Evolutionary conservation across 306 rosid species (phyloP), one percentile per base, ranked within the genome.

Genomic region (Lagenaria siceraria): DNA sequence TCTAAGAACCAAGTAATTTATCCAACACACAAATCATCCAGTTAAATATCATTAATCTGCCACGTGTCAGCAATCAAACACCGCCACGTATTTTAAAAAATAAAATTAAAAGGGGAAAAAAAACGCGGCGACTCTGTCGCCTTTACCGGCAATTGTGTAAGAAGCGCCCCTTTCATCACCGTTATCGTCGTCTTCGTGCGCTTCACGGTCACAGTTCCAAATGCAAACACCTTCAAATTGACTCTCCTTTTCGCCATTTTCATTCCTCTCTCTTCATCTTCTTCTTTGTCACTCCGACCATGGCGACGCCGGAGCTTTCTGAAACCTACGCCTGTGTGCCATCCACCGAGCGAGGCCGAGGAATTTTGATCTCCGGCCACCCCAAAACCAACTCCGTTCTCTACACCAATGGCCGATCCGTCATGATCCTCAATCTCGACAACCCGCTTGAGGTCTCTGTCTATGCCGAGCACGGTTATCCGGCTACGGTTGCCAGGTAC

Each of bases 281-380:
- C 77, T 25, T 46, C 38, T 72, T 72, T 24, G 0, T 43, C 14
- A 31, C 3, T 27, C 60, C 31, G 22, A n/a, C 19, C 78, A 15
- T 8, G 68, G 79, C 76, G 38, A 88, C 90, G 94, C 49, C 90
- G 17, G 79, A 87, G 79, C 88, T 92, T 38, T 77, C 82, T 7
- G 99, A 90, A 85, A 87, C 99, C 13, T 95, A 90, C 77, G 88
- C 97, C 11, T 89, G 96, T 85, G 87, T 86, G 60, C 93, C 97
- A 0, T 81, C 93, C 7, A 86, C 93, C 8, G 97, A 95, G 88
- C 93, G 99, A 10, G 99, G 99, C 78, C 88, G 97, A 1, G 99
- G 99, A 38, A 95, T 95, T 76, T 83, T 95, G 15, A 95, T 95
- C 83, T 89, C 99, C 78, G 97, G 96, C 77, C 90, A 91, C 70